phyloP scores from a whole-genome alignment of 2,329 filamentous ascomycete species.

The Cladosporium halotolerans region DNA sequence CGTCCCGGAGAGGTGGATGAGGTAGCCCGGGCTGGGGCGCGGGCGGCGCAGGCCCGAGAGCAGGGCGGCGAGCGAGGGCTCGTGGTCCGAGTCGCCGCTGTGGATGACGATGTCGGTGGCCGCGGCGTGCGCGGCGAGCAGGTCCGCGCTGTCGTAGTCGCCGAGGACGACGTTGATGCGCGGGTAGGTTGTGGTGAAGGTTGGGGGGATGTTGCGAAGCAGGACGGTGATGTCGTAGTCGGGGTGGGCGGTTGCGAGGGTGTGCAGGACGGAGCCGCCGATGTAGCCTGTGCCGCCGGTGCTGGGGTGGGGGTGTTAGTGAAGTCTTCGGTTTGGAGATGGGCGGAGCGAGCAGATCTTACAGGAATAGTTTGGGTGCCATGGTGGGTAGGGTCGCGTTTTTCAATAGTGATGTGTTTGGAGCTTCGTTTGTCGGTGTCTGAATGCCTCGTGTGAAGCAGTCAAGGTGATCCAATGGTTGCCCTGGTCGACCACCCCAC shows the following conservation, averaged over 20 bases:
- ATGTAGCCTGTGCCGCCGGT: conserved; percentile 50
- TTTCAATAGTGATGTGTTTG: too few relatives aligned
- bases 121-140: conserved; percentile 39
- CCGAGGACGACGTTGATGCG: conserved; percentile 38
- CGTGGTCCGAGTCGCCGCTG: conserved; percentile 38
- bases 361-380: conserved; percentile 30
- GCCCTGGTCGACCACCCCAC: too few relatives aligned
- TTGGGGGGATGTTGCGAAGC: conserved; percentile 39
- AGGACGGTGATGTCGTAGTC: conserved; percentile 42
- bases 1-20: conserved; percentile 49
- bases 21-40: conserved; percentile 32
- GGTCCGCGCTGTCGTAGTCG: conserved; percentile 36
- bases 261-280: conserved; percentile 47
- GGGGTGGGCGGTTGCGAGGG: conserved; percentile 40
- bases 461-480: too few relatives aligned
- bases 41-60: conserved; percentile 41
- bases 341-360: neutral
- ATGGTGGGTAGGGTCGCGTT: neutral
- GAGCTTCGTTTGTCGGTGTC: too few relatives aligned
- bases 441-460: too few relatives aligned
- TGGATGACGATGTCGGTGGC: conserved; percentile 44
- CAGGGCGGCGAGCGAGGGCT: conserved; percentile 39
- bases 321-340: neutral
- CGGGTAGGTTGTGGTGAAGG: conserved; percentile 23
- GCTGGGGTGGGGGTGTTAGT: conserved; percentile 25